Base-by-base conservation (phyloP, 257 asterid genomes). In the Capsicum pubescens region DNA sequence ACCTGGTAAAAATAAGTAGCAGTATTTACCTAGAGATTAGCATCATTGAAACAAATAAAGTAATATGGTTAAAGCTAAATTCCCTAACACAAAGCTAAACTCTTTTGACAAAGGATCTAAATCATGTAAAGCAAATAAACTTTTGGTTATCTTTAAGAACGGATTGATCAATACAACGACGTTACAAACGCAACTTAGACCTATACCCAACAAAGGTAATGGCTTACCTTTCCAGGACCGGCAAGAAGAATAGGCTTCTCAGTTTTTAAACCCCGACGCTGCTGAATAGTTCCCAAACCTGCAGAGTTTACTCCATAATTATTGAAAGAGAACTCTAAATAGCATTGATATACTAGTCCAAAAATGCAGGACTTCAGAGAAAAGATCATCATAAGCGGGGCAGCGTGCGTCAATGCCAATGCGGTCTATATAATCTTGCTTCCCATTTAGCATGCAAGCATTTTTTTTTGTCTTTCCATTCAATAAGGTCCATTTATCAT, bases 191-290 rank as follows among this genome's bases (percentile, higher is more conserved):
- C 14, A 50, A 26, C 74, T 42, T 50, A 15, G 32, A 3, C 2
- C 48, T 58, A 19, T 44, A 32, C 76, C 50, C 72, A 67, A 84
- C 17, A 14, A 77, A 81, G 44, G 59, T 14, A 36, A 79, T 19
- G 21, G 71, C 19, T 80, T 64, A 93, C 98, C 97, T 96, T 94
- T 80, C 99, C 99, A 13, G 99, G 99, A 13, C 99, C 98, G 16
- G 97, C 85, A 67, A 94, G 97, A 87, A 96, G 98, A 87, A 90
- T 88, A 61, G 99, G 98, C 89, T 94, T 94, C 86, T 92, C 98
- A 6, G 96, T 92, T 54, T 79, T 86, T 52, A 89, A 79, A 72
- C 93, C 92, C 10, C 98, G 97, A 6, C 99, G 92, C 88, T 88
- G 91, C 88, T 94, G 97, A 86, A 96, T 93, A 85, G 91, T 93